A percentile compares a stretch with the other conserved stretches of the same genome.
Evolutionary conservation across 2,329 filamentous ascomycete species (phyloP).

Genomic region (Purpureocillium takamizusanense): DNA sequence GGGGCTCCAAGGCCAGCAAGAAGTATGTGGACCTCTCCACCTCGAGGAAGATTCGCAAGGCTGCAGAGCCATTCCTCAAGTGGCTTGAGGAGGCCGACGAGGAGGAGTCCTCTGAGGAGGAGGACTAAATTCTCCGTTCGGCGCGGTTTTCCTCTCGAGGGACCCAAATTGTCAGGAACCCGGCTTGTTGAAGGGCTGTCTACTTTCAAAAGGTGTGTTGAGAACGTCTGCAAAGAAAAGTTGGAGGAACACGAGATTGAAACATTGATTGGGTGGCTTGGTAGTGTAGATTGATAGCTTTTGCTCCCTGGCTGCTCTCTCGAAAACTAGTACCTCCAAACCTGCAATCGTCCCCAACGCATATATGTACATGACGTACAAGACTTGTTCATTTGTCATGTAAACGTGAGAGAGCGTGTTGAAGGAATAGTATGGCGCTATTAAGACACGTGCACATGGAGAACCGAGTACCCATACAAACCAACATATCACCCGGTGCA

Average conservation of each 20-base stretch:
- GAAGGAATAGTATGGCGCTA: too few species aligned
- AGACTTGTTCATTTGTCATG: too few species aligned
- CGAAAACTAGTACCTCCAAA: too few species aligned
- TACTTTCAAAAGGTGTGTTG: neutral
- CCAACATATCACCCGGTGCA: too few species aligned
- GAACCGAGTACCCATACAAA: too few species aligned
- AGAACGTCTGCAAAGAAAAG: neutral
- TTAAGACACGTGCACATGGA: too few species aligned
- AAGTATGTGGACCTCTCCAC: slow-evolving; percentile 88
- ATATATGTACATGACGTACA: neutral
- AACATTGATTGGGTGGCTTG: slow-evolving; percentile 2
- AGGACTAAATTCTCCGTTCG: slow-evolving; percentile 19
- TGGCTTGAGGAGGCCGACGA: slow-evolving; percentile 88
- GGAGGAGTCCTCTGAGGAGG: slow-evolving; percentile 56
- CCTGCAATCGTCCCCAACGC: too few species aligned
- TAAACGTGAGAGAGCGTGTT: too few species aligned
- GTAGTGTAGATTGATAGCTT: slow-evolving; percentile 7
- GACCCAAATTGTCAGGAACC: neutral
- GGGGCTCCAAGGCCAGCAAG: slow-evolving; percentile 94
- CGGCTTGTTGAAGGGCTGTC: too few species aligned
- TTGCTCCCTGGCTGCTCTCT: slow-evolving; percentile 8
- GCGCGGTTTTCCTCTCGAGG: too few species aligned
- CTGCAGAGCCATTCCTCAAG: slow-evolving; percentile 84
- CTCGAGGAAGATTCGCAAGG: slow-evolving; percentile 93
- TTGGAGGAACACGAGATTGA: neutral